Base-by-base conservation (phyloP, 2,329 filamentous ascomycete genomes). In the Talaromyces sp. region DNA sequence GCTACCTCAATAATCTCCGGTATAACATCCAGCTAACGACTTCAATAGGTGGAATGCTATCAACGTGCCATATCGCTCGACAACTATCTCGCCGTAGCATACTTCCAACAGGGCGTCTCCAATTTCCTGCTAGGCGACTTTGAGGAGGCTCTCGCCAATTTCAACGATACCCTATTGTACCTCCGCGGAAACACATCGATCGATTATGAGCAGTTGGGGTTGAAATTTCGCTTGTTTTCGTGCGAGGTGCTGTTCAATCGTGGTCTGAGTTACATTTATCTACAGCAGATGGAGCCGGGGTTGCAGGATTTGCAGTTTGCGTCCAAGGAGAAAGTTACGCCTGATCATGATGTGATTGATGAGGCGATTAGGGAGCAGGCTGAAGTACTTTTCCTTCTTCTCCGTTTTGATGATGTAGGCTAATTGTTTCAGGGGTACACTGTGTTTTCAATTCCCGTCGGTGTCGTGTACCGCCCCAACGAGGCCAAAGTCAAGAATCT, bases 241-340 rank as follows among this genome's bases (percentile, higher is more conserved):
- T 99, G 95, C 80, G 95, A 99, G 75, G 94, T 97, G 2, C 84
- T 99, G 29, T 99, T 99, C 84, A 99, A 99, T 78, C 89, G 95
- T 62, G 95, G 95, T 66, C 84, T 99, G 65, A 98, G 95, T 81
- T 98, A 97, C 80, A 96, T 98, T 73, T 98, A 98, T 75, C 85
- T 98, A 34, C 91, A 96, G 75, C 92, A 98, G 78, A 91, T 90
- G 77, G 92, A 96, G 13, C 88, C 90, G 1, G 95, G 95, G 70
- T 87, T 99, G 85, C 90, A 95, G 77, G 95, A 99, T 81, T 83
- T 99, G 72, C 85, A 87, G 22, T 98, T 90, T 75, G 95, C 95
- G 0, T 91, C 92, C 29, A 95, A 97, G 78, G 95, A 98, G 79
- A 98, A 98, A 82, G 91, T 95, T 58, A 93, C 97, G 1, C 90